Percentiles rank a stretch among this genome's conserved stretches.
Evolutionary conservation across 2,329 filamentous ascomycete genomes (phyloP).

Genomic region (Penicillium capsulatum): DNA sequence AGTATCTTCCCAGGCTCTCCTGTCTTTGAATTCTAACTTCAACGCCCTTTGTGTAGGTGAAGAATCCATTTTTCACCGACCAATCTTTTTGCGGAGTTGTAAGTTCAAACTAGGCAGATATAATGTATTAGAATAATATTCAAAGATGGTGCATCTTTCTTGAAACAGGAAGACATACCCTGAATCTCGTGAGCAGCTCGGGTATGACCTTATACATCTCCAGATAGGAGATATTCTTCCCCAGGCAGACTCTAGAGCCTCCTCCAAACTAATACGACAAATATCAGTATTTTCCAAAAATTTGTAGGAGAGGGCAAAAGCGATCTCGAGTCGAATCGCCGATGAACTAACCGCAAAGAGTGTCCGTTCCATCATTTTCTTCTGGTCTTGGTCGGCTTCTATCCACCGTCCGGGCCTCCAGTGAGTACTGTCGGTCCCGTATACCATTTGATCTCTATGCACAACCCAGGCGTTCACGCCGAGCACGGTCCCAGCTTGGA

Average conservation of each 20-base stretch:
- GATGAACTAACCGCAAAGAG: conserved; percentile 5
- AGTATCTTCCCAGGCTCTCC: too few species aligned
- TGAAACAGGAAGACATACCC: too few species aligned
- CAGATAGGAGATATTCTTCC: conserved; percentile 12
- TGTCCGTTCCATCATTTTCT: conserved; percentile 9
- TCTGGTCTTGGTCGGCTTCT: conserved; percentile 18
- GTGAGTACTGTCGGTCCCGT: conserved; percentile 28
- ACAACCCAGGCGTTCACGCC: conserved; percentile 43
- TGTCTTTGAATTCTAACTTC: neutral
- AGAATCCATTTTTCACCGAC: conserved; percentile 10
- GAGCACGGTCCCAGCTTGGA: conserved; percentile 37
- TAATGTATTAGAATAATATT: conserved; percentile 4
- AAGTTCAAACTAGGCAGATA: conserved; percentile 8
- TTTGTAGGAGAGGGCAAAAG: neutral
- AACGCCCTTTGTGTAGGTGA: conserved; percentile 11
- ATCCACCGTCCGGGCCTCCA: conserved; percentile 44
- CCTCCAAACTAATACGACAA: conserved; percentile 4
- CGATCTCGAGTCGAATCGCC: too few species aligned
- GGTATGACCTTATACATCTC: conserved; percentile 15
- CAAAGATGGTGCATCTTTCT: too few species aligned
- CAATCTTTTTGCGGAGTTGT: conserved; percentile 8
- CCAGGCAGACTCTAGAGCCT: conserved; percentile 10
- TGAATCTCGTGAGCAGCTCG: conserved; percentile 5
- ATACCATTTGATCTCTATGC: conserved; percentile 35
- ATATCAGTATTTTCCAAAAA: neutral